Evolutionary conservation across 2,329 filamentous ascomycete species (phyloP).

Genomic region (Monilinia laxa): DNA sequence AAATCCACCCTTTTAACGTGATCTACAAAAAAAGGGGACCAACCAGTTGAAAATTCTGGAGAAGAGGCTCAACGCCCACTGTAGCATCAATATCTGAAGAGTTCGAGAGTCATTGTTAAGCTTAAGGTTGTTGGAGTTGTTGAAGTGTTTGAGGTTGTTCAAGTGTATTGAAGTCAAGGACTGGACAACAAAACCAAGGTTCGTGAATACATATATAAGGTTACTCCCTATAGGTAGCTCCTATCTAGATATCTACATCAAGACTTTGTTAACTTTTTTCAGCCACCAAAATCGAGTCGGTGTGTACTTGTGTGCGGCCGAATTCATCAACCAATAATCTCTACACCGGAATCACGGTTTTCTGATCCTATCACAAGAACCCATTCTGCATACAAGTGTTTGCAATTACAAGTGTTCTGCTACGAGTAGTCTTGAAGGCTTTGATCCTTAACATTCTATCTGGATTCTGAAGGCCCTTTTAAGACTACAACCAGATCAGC

Average conservation of each 20-base stretch:
- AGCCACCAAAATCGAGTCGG: neutral
- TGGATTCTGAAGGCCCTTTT: neutral
- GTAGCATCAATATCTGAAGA: neutral
- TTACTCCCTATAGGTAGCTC: too few relatives aligned
- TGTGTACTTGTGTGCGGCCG: neutral
- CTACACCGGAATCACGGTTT: neutral
- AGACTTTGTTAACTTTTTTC: neutral
- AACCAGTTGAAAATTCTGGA: conserved; percentile 15
- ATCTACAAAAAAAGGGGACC: conserved; percentile 10
- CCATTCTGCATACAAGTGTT: conserved; percentile 10
- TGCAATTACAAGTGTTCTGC: neutral
- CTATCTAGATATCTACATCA: too few relatives aligned
- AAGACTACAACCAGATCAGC: neutral
- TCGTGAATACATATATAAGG: neutral
- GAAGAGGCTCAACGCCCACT: neutral
- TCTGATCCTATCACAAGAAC: neutral
- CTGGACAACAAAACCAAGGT: neutral
- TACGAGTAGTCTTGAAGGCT: neutral
- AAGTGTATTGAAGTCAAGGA: too few relatives aligned
- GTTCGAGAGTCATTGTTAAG: neutral
- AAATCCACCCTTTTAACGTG: conserved; percentile 7
- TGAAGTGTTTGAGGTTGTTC: too few relatives aligned
- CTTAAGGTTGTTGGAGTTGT: neutral
- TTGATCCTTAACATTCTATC: neutral
- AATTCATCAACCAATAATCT: neutral